Percentiles rank a stretch among this genome's conserved stretches.
Conservation (phyloP, 2,329 filamentous ascomycete genomes). For the Talaromyces sp. region DNA sequence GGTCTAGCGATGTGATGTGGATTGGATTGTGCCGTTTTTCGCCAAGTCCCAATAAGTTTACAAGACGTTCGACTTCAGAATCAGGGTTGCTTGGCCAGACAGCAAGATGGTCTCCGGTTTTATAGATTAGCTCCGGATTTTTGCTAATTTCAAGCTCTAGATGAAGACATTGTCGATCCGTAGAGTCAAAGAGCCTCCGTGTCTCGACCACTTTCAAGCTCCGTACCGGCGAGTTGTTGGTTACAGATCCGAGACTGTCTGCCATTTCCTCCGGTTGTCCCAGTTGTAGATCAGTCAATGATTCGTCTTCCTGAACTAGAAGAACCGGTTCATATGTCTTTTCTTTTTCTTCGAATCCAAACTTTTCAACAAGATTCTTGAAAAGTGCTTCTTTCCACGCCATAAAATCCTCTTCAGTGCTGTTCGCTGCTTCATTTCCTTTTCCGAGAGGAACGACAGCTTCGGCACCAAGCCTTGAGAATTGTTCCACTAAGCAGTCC, state of each 20-base stretch:
- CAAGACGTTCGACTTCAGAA: constrained; percentile 63
- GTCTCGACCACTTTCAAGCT: constrained; percentile 54
- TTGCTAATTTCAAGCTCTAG: constrained; percentile 81
- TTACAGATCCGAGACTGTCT: too few relatives aligned
- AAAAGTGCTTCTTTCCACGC: constrained; percentile 97
- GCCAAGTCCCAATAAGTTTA: neutral
- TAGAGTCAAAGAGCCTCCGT: constrained; percentile 69
- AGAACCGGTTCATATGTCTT: constrained; percentile 76
- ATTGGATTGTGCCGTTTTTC: neutral
- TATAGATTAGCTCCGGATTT: constrained; percentile 75
- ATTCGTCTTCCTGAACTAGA: too few relatives aligned
- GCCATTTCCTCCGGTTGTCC: too few relatives aligned
- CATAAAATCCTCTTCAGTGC: constrained; percentile 94
- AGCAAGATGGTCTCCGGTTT: constrained; percentile 87
- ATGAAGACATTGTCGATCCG: constrained; percentile 81
- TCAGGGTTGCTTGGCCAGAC: constrained; percentile 89
- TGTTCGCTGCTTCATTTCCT: constrained; percentile 87
- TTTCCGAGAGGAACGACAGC: constrained; percentile 77
- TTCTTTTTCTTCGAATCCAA: constrained; percentile 82
- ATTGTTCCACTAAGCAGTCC: constrained; percentile 70
- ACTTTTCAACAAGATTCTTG: constrained; percentile 66
- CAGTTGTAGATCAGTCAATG: too few relatives aligned
- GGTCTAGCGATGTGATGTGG: neutral
- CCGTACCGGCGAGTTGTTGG: neutral
- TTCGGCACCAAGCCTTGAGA: constrained; percentile 70